phyloP scores from a whole-genome alignment of 2,329 filamentous ascomycete genomes.

The Malbranchea zuffiana region DNA sequence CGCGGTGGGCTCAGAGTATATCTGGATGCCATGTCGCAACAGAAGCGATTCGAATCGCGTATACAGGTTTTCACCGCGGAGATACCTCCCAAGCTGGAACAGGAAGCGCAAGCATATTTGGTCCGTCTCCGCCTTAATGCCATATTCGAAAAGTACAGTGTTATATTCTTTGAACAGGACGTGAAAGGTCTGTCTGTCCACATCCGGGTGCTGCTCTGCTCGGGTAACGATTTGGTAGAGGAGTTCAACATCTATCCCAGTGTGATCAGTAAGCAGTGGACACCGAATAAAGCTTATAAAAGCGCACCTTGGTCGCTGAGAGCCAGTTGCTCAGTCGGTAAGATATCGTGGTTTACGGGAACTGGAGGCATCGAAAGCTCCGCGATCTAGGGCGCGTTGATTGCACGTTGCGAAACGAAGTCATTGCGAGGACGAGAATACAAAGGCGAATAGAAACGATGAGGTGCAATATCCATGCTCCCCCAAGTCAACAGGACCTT shows the following conservation, averaged over 20 bases:
- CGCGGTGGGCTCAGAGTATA: constrained; percentile 37
- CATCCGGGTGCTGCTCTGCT: constrained; percentile 56
- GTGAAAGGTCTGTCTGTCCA: constrained; percentile 57
- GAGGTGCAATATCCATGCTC: constrained; percentile 1
- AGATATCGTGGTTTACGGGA: constrained; percentile 31
- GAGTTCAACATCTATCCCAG: constrained; percentile 57
- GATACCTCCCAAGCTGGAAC: constrained; percentile 57
- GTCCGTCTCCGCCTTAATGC: constrained; percentile 61
- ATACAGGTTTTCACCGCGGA: constrained; percentile 49
- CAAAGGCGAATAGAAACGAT: constrained; percentile 8
- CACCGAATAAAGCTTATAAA: neutral
- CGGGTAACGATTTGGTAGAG: constrained; percentile 64
- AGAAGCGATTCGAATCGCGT: constrained; percentile 62
- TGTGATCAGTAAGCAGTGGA: constrained; percentile 6
- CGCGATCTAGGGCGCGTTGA: constrained; percentile 37
- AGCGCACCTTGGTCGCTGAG: constrained; percentile 51
- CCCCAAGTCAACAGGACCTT: no score
- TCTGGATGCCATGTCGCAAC: constrained; percentile 56
- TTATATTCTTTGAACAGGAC: constrained; percentile 77
- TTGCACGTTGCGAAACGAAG: constrained; percentile 31
- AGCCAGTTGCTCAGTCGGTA: constrained; percentile 31
- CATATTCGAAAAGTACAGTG: constrained; percentile 58
- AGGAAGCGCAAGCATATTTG: constrained; percentile 66
- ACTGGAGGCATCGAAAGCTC: constrained; percentile 42
- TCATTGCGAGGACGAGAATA: constrained; percentile 27